phyloP scores from a whole-genome alignment of 192 early-diverging fungal species.

The Jimgerdemannia lactiflua region DNA sequence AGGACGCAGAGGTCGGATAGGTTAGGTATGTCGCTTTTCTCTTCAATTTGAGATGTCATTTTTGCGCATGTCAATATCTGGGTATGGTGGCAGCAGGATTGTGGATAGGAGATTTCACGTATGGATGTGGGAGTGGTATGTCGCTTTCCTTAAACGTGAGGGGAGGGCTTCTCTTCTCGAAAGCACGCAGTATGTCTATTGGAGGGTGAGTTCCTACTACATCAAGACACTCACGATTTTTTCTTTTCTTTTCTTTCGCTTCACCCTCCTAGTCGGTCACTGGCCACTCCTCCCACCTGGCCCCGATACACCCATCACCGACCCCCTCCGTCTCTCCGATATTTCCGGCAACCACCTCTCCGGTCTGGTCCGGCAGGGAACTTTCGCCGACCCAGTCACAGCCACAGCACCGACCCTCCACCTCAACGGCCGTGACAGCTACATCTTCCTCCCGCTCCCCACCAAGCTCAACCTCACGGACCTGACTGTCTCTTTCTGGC shows the following conservation, averaged over 20 bases:
- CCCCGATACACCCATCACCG: background rate
- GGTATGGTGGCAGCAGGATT: too few species aligned
- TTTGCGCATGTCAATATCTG: too few species aligned
- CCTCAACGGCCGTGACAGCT: slow-evolving; percentile 17
- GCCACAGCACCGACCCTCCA: slow-evolving; percentile 6
- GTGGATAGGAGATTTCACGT: too few species aligned
- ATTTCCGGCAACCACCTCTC: slow-evolving; percentile 23
- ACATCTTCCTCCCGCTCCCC: slow-evolving; percentile 27
- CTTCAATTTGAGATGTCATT: background rate
- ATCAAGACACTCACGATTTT: too few species aligned
- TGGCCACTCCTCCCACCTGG: slow-evolving; percentile 18
- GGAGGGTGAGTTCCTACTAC: too few species aligned
- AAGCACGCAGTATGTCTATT: too few species aligned
- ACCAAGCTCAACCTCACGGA: background rate
- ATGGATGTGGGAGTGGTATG: too few species aligned
- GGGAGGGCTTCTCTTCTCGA: too few species aligned
- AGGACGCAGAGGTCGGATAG: slow-evolving; percentile 8
- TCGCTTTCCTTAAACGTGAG: too few species aligned
- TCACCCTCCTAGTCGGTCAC: slow-evolving; percentile 19
- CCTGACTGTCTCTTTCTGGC: slow-evolving; percentile 32
- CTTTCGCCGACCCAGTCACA: background rate
- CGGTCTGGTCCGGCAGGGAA: slow-evolving; percentile 17
- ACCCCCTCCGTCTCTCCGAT: slow-evolving; percentile 16
- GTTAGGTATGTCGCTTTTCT: slow-evolving; percentile 16
- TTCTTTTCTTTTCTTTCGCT: too few species aligned